phyloP scores from a whole-genome alignment of 352 stramenopile species.

The Globisporangium acanthophoron region DNA sequence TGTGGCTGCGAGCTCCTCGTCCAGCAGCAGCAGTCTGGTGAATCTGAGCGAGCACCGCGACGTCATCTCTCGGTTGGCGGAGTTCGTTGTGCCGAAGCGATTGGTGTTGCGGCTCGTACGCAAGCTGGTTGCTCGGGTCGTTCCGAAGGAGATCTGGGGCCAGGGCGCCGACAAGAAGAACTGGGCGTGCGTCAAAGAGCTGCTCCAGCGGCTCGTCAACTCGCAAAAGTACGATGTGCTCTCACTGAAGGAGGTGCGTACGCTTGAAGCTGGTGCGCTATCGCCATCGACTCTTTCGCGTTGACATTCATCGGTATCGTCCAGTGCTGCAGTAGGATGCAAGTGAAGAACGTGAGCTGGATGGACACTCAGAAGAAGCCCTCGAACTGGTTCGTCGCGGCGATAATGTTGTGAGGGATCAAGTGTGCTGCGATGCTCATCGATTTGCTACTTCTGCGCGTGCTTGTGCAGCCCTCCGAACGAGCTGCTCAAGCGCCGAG shows the following conservation, averaged over 20 bases:
- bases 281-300: neutral
- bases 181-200: conserved; percentile 43
- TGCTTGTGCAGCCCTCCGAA: conserved; percentile 37
- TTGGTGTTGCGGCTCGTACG: conserved; percentile 42
- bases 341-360: conserved; percentile 36
- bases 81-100: conserved; percentile 37
- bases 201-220: conserved; percentile 41
- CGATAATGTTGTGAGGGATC: neutral
- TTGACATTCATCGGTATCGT: neutral
- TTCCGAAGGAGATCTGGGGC: conserved; percentile 64
- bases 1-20: neutral
- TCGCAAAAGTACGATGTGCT: conserved; percentile 56
- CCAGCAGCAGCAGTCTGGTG: conserved; percentile 8
- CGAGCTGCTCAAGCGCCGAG: conserved; percentile 36
- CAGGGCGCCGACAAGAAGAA: conserved; percentile 25
- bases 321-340: conserved; percentile 28
- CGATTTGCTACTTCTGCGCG: neutral
- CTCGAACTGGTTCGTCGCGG: conserved; percentile 24
- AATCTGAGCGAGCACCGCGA: conserved; percentile 49
- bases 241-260: conserved; percentile 42
- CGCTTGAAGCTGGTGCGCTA: neutral
- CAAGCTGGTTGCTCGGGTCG: conserved; percentile 38
- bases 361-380: conserved; percentile 20
- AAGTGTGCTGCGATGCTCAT: neutral
- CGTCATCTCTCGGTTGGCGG: conserved; percentile 37